Evolutionary conservation across 2,329 filamentous ascomycete species (phyloP).

Genomic region (Botrytis cinerea): DNA sequence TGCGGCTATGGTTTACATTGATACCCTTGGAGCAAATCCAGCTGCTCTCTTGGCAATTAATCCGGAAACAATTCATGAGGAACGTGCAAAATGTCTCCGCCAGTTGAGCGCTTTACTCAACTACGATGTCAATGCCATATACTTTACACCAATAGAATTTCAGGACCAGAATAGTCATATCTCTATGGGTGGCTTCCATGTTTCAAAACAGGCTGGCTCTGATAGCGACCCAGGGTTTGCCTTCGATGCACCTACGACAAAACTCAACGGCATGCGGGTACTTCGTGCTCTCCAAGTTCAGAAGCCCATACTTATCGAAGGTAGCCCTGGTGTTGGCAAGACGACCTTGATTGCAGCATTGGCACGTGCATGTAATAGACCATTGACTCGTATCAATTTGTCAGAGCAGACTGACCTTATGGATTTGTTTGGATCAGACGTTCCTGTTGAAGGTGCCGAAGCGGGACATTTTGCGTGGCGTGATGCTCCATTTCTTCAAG

Average conservation of each 20-base stretch:
- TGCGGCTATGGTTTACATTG: constrained; percentile 92
- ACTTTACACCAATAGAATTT: constrained; percentile 64
- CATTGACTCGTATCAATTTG: constrained; percentile 90
- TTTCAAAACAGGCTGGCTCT: constrained; percentile 55
- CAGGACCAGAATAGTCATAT: constrained; percentile 55
- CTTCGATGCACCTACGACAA: constrained; percentile 86
- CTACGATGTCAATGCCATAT: constrained; percentile 63
- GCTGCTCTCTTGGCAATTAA: constrained; percentile 80
- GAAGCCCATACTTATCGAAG: constrained; percentile 92
- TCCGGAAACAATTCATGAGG: constrained; percentile 66
- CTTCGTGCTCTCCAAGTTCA: constrained; percentile 83
- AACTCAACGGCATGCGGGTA: constrained; percentile 86
- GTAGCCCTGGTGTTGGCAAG: constrained; percentile 97
- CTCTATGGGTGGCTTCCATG: constrained; percentile 72
- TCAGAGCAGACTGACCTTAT: constrained; percentile 98
- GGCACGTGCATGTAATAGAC: constrained; percentile 75
- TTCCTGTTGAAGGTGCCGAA: constrained; percentile 88
- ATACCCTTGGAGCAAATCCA: constrained; percentile 92
- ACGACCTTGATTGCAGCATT: constrained; percentile 89
- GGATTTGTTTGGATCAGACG: constrained; percentile 95
- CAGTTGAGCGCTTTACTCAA: constrained; percentile 69
- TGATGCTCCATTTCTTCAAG: constrained; percentile 90
- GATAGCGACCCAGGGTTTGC: constrained; percentile 65
- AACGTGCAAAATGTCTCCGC: constrained; percentile 71
- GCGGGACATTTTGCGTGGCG: constrained; percentile 93